Conservation (phyloP, 345 rosid species). For the Lepidium sativum region DNA sequence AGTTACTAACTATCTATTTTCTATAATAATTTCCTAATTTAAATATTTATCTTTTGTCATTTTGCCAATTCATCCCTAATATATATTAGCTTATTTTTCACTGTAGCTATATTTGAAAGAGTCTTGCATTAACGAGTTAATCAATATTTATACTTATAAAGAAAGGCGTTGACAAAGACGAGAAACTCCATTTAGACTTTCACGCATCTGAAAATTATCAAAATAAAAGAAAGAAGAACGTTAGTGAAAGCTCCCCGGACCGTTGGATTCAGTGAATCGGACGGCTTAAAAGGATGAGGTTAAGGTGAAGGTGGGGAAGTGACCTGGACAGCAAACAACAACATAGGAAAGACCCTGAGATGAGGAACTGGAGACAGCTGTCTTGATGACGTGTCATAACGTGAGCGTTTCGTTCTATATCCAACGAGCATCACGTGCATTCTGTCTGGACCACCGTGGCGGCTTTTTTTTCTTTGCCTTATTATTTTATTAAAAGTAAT, state of each 20-base stretch:
- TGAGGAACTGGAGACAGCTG: conserved; percentile 27
- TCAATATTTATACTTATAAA: background rate
- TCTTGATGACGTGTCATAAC: conserved; percentile 11
- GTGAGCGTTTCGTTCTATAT: conserved; percentile 4
- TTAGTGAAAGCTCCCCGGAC: background rate
- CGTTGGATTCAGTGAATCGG: conserved; percentile 4
- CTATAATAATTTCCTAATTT: too few species aligned
- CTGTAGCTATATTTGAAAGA: background rate
- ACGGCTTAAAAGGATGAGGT: background rate
- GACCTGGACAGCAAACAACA: background rate
- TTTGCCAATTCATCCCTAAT: too few species aligned
- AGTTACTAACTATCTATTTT: too few species aligned
- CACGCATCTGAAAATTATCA: background rate
- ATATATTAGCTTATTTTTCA: too few species aligned
- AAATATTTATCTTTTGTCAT: too few species aligned
- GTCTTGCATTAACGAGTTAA: background rate
- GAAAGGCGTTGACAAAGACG: background rate
- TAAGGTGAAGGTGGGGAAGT: background rate
- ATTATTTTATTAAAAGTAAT: too few species aligned
- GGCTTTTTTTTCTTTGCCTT: background rate
- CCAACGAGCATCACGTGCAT: conserved; percentile 25
- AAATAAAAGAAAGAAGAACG: background rate
- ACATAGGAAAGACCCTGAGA: conserved; percentile 22
- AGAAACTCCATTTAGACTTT: background rate
- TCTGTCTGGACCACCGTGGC: conserved; percentile 27